Evolutionary conservation across 257 asterid species (phyloP).

Genomic region (Solanum etuberosum): DNA sequence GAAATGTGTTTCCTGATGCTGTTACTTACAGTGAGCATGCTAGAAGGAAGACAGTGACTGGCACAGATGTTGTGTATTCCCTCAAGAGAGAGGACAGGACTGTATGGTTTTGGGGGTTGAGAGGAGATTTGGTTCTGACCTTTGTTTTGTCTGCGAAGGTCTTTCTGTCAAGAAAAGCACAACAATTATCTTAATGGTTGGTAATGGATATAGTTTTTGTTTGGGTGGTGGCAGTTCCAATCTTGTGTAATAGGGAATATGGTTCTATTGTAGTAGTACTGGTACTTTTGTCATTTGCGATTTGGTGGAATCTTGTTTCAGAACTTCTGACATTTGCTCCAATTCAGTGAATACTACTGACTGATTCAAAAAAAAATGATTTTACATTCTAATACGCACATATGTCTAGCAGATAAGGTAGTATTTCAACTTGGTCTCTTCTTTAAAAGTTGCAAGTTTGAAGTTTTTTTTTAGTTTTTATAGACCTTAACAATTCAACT

Average conservation of each 20-base stretch:
- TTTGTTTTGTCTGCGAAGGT: not conserved
- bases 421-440: not conserved
- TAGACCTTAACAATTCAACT: not conserved
- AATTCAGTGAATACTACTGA: not conserved
- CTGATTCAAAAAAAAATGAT: not conserved
- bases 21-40: not conserved
- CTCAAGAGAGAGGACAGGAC: not conserved
- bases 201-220: no score
- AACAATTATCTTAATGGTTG: no score
- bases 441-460: not conserved
- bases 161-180: not conserved
- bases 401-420: not conserved
- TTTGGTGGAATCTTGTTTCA: not conserved
- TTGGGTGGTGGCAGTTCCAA: no score
- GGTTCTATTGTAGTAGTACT: no score
- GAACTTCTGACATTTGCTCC: not conserved
- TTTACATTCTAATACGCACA: not conserved
- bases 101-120: not conserved
- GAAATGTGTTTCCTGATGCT: not conserved
- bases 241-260: no score
- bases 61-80: not conserved
- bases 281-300: not conserved
- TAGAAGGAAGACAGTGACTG: not conserved
- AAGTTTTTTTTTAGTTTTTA: not conserved
- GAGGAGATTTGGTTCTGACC: not conserved